Base-by-base conservation (phyloP, 768 basidiomycete species). In the Hericium erinaceus region DNA sequence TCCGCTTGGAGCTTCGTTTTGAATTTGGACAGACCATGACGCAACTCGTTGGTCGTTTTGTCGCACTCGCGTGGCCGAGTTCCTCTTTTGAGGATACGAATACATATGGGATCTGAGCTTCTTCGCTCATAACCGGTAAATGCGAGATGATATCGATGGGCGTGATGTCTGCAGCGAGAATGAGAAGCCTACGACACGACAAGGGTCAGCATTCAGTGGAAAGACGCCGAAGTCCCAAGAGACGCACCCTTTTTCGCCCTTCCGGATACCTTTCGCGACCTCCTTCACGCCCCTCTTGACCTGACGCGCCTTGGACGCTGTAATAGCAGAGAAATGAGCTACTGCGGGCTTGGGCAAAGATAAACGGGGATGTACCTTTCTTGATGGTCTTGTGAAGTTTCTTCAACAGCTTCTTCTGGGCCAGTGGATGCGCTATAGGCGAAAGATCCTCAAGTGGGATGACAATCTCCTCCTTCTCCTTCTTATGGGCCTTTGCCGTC, bases 101-200 rank as follows among this genome's bases (percentile, higher is more conserved):
- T 52, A 94, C 79, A 67, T 94, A 95, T 0, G 93, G 93, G 69
- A 93, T 86, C 39, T 84, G 78, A 10, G 92, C 88, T 70, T 99
- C 97, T 75, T 99, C 97, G 50, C 91, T 87, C 68, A 99, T 77
- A 10, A 98, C 77, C 5, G 97, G 97, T 53, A 99, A 78, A 74
- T 98, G 97, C 38, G 95, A 95, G 66, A 98, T 94, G 64, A 99
- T 97, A 74, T 99, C 97, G 66, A 98, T 88, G 11, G 97, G 97
- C 60, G 91, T 95, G 70, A 98, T 98, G 72, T 98, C 95, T 40
- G 89, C 94, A 4, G 97, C 97, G 58, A 99, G 83, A 57, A 99
- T 75, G 33, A 99, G 81, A 38, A 99, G 75, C 20, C 93, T 95
- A 63, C 2, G 33, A 33, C 2, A 33, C 5, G 7, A 33, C 7